These are phyloP conservation scores for Colletotrichum tofieldiae DNA, from an alignment of 2,329 filamentous ascomycete species.

Conservation along the genomic window DNA sequence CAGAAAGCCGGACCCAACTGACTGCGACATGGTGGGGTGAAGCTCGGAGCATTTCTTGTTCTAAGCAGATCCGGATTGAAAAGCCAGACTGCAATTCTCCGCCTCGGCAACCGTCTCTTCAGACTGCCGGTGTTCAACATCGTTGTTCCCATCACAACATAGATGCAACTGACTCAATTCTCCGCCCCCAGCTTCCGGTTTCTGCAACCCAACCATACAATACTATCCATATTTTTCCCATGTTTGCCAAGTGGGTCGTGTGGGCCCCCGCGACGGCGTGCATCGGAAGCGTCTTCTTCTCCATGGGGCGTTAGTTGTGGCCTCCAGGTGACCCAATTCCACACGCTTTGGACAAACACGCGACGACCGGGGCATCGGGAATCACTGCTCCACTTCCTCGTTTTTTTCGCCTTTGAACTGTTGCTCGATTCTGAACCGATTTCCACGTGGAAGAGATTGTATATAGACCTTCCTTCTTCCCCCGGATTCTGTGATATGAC, in stretches of 20 bases:
- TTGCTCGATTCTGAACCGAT: neutral
- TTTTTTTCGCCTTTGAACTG: slow-evolving; percentile 2
- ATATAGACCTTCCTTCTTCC: slow-evolving; percentile 25
- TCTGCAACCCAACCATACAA: slow-evolving; percentile 1
- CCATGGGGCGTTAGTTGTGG: slow-evolving; percentile 36
- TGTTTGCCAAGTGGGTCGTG: slow-evolving; percentile 32
- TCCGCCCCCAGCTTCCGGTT: slow-evolving; percentile 22
- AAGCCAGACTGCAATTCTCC: slow-evolving; percentile 13
- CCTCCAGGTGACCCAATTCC: slow-evolving; percentile 13
- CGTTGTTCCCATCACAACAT: slow-evolving; percentile 5
- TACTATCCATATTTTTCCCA: neutral
- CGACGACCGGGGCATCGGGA: slow-evolving; percentile 32
- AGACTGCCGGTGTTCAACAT: neutral
- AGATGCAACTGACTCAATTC: slow-evolving; percentile 39
- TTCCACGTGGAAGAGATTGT: neutral
- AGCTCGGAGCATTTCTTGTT: neutral
- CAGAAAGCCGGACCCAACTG: neutral
- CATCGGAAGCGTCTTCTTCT: slow-evolving; percentile 28
- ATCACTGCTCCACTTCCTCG: slow-evolving; percentile 23
- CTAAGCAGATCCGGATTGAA: neutral
- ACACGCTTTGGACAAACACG: slow-evolving; percentile 31
- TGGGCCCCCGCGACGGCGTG: slow-evolving; percentile 35
- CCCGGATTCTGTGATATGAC: neutral
- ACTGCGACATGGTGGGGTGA: neutral
- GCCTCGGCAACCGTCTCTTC: slow-evolving; percentile 15